A percentile compares a stretch with the other conserved stretches of the same genome.
Evolutionary conservation across 2,329 filamentous ascomycete species (phyloP).

Genomic region (Ceratocystis ficicola): DNA sequence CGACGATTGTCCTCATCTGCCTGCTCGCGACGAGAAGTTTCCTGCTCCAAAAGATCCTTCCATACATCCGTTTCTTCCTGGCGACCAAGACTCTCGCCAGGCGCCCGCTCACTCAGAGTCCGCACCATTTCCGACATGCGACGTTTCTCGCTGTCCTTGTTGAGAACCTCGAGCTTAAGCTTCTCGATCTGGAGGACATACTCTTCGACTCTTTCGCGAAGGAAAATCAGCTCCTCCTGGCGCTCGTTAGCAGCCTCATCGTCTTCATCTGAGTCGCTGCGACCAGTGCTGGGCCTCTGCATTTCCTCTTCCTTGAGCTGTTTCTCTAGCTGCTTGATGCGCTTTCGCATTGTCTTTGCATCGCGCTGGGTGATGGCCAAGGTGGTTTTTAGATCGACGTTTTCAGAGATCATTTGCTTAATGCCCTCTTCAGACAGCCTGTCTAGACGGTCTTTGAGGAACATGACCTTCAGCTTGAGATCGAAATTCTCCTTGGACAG

Average conservation of each 20-base stretch:
- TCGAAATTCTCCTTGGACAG: constrained; percentile 98
- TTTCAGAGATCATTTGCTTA: constrained; percentile 96
- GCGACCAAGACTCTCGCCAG: constrained; percentile 38
- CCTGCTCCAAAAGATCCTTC: constrained; percentile 88
- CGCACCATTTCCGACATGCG: constrained; percentile 70
- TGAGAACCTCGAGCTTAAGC: constrained; percentile 62
- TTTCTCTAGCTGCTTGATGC: constrained; percentile 77
- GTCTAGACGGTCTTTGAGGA: constrained; percentile 83
- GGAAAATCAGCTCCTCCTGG: constrained; percentile 74
- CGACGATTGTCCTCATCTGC: constrained; percentile 77
- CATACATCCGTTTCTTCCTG: constrained; percentile 70
- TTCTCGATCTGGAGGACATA: constrained; percentile 75
- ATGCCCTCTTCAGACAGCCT: constrained; percentile 91
- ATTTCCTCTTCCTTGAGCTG: constrained; percentile 53
- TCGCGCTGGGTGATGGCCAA: constrained; percentile 83
- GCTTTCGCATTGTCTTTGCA: constrained; percentile 67
- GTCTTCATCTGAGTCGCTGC: constrained; percentile 47
- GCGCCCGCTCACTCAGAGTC: constrained; percentile 39
- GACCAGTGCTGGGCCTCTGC: constrained; percentile 47
- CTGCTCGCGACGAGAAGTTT: constrained; percentile 78
- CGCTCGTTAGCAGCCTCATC: constrained; percentile 53
- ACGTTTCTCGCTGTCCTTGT: constrained; percentile 73
- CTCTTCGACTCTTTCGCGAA: constrained; percentile 75
- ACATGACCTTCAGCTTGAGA: constrained; percentile 93
- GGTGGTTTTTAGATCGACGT: constrained; percentile 86